phyloP scores from a whole-genome alignment of 495 filamentous ascomycete species.

The Aspergillus sclerotioniger region DNA sequence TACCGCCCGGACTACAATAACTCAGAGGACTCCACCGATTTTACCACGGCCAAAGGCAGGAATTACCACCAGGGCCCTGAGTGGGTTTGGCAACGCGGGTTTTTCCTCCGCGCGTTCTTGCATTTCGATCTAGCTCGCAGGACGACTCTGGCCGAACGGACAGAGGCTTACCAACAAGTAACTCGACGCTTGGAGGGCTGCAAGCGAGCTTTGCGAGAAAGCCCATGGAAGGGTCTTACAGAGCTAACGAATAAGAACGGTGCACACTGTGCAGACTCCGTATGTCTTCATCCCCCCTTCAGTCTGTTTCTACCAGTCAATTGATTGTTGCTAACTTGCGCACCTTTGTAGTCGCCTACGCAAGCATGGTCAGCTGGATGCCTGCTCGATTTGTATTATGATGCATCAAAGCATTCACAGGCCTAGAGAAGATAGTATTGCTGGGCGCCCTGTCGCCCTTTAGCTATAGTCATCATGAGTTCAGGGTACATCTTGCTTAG shows the following conservation, averaged over 20 bases:
- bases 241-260: slow-evolving; percentile 92
- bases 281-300: slow-evolving; percentile 44
- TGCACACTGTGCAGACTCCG: slow-evolving; percentile 80
- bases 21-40: slow-evolving; percentile 85
- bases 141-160: slow-evolving; percentile 57
- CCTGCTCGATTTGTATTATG: slow-evolving; percentile 91
- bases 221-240: slow-evolving; percentile 86
- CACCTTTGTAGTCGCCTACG: slow-evolving; percentile 66
- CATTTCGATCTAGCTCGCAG: slow-evolving; percentile 83
- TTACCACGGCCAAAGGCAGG: slow-evolving; percentile 84
- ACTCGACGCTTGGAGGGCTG: slow-evolving; percentile 78
- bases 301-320: background rate
- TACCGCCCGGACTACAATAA: slow-evolving; percentile 95
- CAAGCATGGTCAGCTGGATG: slow-evolving; percentile 96
- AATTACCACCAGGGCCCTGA: slow-evolving; percentile 99
- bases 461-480: no score
- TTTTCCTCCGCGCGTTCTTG: slow-evolving; percentile 85
- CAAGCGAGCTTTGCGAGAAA: slow-evolving; percentile 71
- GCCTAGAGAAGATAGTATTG: background rate
- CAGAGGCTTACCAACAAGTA: slow-evolving; percentile 91
- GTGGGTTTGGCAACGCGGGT: slow-evolving; percentile 98
- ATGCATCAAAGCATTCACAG: slow-evolving; percentile 56
- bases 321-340: slow-evolving; percentile 13
- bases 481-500: no score
- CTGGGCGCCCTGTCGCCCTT: no score